Conservation (phyloP, 2,329 filamentous ascomycete species). For the Trichophaea hybrida region DNA sequence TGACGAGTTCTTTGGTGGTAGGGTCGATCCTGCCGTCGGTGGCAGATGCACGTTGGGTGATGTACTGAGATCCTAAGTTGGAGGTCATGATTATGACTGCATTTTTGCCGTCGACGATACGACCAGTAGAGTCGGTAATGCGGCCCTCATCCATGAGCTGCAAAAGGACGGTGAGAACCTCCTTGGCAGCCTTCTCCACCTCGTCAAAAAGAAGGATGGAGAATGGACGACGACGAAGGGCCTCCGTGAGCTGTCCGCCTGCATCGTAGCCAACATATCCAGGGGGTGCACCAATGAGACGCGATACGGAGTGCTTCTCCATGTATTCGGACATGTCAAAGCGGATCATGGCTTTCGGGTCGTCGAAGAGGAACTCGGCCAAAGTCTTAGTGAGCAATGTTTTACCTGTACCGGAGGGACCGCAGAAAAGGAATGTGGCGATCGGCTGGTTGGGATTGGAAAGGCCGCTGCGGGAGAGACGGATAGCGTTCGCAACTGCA, state of each 20-base stretch:
- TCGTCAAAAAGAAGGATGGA: conserved; percentile 97
- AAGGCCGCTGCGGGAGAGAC: conserved; percentile 84
- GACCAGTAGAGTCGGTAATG: conserved; percentile 94
- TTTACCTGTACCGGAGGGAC: conserved; percentile 95
- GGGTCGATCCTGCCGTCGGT: conserved; percentile 75
- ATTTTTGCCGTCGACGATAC: conserved; percentile 88
- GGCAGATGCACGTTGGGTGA: conserved; percentile 37
- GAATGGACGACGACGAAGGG: conserved; percentile 84
- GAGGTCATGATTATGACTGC: conserved; percentile 99
- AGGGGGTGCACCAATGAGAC: conserved; percentile 95
- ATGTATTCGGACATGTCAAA: conserved; percentile 99
- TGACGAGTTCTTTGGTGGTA: conserved; percentile 75
- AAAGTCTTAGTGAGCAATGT: conserved; percentile 92
- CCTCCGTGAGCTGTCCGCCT: conserved; percentile 89
- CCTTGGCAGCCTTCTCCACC: conserved; percentile 96
- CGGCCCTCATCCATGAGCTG: conserved; percentile 99
- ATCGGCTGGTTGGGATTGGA: conserved; percentile 82
- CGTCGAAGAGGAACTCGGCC: conserved; percentile 95
- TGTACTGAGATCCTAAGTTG: conserved; percentile 83
- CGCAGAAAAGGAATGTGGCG: conserved; percentile 96
- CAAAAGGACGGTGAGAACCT: conserved; percentile 89
- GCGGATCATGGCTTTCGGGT: conserved; percentile 91
- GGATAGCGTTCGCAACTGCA: conserved; percentile 89
- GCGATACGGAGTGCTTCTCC: conserved; percentile 83
- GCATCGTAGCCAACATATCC: conserved; percentile 95